Percentiles rank a stretch among this genome's conserved stretches.
Conservation (phyloP, 164 flowering plant species). For the Chimonanthus praecox region DNA sequence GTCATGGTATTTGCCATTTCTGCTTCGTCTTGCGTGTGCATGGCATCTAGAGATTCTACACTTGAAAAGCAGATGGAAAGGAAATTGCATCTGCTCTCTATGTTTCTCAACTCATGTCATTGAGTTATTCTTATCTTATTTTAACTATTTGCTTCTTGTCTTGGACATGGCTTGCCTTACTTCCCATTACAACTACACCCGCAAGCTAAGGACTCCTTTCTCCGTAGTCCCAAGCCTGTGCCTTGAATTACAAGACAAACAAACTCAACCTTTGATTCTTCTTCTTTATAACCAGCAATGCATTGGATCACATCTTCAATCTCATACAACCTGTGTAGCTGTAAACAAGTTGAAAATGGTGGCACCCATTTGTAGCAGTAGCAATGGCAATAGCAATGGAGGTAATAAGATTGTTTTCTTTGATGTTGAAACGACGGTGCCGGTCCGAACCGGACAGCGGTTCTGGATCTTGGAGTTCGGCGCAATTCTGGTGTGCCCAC, state of each 20-base stretch:
- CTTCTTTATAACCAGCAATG: background rate
- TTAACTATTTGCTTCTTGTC: background rate
- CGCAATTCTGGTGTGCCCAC: conserved; percentile 74
- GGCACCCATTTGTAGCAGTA: background rate
- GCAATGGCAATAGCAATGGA: background rate
- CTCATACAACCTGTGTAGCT: background rate
- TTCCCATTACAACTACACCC: background rate
- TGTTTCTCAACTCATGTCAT: background rate
- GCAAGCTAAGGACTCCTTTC: conserved; percentile 3
- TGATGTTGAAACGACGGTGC: conserved; percentile 85
- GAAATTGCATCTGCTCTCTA: background rate
- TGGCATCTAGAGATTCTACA: background rate
- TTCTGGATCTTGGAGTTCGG: conserved; percentile 81
- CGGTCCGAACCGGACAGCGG: conserved; percentile 45
- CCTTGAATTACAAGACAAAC: conserved; percentile 7
- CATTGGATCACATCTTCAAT: background rate
- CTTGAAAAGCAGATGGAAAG: background rate
- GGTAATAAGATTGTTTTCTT: conserved; percentile 71
- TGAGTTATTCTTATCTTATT: background rate
- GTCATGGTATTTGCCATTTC: background rate
- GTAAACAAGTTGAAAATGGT: background rate
- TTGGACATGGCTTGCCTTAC: background rate
- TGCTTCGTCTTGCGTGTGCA: background rate
- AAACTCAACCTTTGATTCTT: conserved; percentile 1
- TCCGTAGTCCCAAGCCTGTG: background rate